A percentile compares a stretch with the other conserved stretches of the same genome.
Conservation (phyloP, 306 rosid species). For the Ormosia semicastrata region DNA sequence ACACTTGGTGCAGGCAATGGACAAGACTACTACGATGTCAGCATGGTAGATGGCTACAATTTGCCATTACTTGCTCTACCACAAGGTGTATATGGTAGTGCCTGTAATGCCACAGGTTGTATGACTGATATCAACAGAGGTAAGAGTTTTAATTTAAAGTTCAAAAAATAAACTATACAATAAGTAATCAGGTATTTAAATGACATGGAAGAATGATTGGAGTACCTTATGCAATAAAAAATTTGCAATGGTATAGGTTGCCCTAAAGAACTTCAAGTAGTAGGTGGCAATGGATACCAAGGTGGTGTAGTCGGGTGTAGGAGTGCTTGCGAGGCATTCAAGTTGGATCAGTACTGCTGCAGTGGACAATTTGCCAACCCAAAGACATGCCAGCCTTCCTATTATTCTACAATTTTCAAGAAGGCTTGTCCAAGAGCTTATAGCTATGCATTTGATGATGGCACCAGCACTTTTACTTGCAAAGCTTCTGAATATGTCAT, state of each 20-base stretch:
- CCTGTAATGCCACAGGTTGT: conserved; percentile 80
- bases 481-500: conserved; percentile 63
- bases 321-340: conserved; percentile 82
- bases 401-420: conserved; percentile 72
- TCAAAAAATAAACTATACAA: background rate
- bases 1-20: conserved; percentile 57
- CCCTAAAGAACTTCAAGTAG: conserved; percentile 81
- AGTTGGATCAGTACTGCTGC: conserved; percentile 69
- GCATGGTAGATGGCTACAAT: conserved; percentile 81
- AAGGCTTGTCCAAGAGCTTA: conserved; percentile 80
- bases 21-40: conserved; percentile 68
- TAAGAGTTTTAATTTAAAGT: conserved; percentile 6
- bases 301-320: conserved; percentile 62
- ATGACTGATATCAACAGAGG: conserved; percentile 60
- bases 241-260: conserved; percentile 53
- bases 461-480: conserved; percentile 86
- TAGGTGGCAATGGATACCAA: conserved; percentile 40
- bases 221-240: background rate
- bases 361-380: conserved; percentile 77
- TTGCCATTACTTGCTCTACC: conserved; percentile 65
- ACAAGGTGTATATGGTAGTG: conserved; percentile 35
- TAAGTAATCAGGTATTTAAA: background rate
- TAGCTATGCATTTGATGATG: conserved; percentile 82
- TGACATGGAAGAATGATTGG: background rate
- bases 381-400: conserved; percentile 66